Evolutionary conservation across 345 rosid species (phyloP), one percentile per base, ranked within the genome.

Genomic region (Conringia planisiliqua): DNA sequence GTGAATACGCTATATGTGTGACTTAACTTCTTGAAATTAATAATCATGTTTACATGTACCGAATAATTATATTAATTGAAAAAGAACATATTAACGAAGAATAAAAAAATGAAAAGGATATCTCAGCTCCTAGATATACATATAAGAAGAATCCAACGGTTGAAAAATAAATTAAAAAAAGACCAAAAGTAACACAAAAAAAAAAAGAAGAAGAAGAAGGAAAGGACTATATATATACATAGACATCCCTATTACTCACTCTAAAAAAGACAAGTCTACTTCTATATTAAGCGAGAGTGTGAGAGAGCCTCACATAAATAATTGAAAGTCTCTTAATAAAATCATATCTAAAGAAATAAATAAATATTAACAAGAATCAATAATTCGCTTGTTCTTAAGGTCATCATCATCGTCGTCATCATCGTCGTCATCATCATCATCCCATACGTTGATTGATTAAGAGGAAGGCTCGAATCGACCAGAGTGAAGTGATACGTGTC

Each of bases 311-410:
- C 54, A 36, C 26, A 46, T 29, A 27, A 38, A 66, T n/a, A 63
- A 26, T 51, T 26, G 39, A n/a, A 42, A 64, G 7, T 22, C 33
- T 51, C 55, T 24, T 36, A 48, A 6, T 11, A 42, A 51, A 38
- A 54, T 29, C 48, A 40, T 16, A 24, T 6, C 38, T 40, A 4
- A 17, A 36, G 9, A 66, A 20, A 1, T 33, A 24, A 4, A 42
- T 17, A 40, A 20, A 48, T 18, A 20, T 1, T 10, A 16, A 16
- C 64, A 32, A n/a, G 18, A 59, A 59, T 17, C 56, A 73, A 66
- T 33, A 42, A 43, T 73, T 64, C 71, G n/a, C 77, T 54, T 29
- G 42, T 71, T 55, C 38, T 43, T n/a, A 29, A 58, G 66, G 9
- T 54, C 58, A 47, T 62, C 40, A 35, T 8, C 38, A 35, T 33